Evolutionary conservation across 805 yeast genomes (phyloP), one percentile per base, ranked within the genome.

Genomic region (Nakazawaea wyomingensis): DNA sequence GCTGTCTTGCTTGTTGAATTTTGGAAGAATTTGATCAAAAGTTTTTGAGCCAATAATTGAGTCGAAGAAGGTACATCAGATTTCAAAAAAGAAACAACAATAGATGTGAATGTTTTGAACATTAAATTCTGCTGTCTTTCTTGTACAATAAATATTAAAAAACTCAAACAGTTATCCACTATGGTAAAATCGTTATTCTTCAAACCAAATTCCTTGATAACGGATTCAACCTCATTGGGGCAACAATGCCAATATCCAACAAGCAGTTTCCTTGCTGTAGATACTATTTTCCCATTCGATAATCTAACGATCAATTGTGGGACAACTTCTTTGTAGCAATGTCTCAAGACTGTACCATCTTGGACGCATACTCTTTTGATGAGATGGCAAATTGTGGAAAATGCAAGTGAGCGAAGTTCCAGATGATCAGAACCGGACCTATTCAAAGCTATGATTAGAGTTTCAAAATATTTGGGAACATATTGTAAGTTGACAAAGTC

Each of bases 281-380:
- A 52, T 39, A 61, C 63, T 3, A 68, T 53, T 10, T 62, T 52
- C 0, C 60, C 37, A 37, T 65, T 71, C 1, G 68, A 66, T 27
- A 80, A 54, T 29, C 71, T 60, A 37, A 65, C 66, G 10, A 79
- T 56, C n/a, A 80, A 50, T 5, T 75, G 66, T 2, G 85, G 85
- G 4, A 80, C 54, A 3, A 76, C 71, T 19, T 65, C 56, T 42
- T 62, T 65, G 31, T 73, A 65, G 30, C 72, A 71, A 2, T 60
- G 55, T 46, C 61, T 62, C 34, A 79, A 60, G 0, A 71, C 63
- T 8, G 57, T 53, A 1, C 66, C 59, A 49, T 78, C 82, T 57
- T 79, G 85, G 58, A 76, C 72, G 37, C 78, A 71, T 5, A 79
- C 74, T 17, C 85, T 60, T 45, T 77, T 78, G 24, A 79, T 70